Evolutionary conservation across 208 protist genomes (phyloP).

Genomic region (Trichomonas tenax): DNA sequence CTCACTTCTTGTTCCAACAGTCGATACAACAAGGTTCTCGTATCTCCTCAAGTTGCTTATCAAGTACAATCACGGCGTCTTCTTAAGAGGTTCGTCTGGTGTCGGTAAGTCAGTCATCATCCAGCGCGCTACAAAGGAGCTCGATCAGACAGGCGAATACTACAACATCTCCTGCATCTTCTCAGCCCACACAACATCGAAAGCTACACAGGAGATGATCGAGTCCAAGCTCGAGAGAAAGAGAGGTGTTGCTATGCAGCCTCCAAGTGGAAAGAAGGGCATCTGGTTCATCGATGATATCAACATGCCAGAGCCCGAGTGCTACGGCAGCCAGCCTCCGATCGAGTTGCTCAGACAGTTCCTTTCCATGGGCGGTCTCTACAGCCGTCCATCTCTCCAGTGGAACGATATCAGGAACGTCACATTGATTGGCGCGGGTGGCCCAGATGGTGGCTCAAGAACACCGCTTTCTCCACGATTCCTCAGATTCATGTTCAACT

Average conservation of each 20-base stretch:
- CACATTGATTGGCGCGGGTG: slow-evolving; percentile 39
- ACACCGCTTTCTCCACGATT: slow-evolving; percentile 39
- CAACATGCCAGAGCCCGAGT: slow-evolving; percentile 77
- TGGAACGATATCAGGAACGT: slow-evolving; percentile 50
- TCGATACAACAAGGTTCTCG: slow-evolving; percentile 84
- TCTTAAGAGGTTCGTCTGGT: slow-evolving; percentile 81
- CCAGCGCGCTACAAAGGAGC: slow-evolving; percentile 6
- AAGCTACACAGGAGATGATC: slow-evolving; percentile 79
- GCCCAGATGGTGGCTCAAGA: slow-evolving; percentile 44
- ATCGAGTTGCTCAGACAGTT: slow-evolving; percentile 76
- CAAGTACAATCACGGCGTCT: slow-evolving; percentile 61
- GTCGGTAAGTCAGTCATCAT: slow-evolving; percentile 77
- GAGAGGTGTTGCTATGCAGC: slow-evolving; percentile 55
- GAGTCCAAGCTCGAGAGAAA: slow-evolving; percentile 84
- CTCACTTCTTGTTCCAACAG: slow-evolving; percentile 86
- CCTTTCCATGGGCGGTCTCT: slow-evolving; percentile 68
- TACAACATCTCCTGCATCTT: slow-evolving; percentile 59
- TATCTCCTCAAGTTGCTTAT: slow-evolving; percentile 73
- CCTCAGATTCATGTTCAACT: slow-evolving; percentile 36
- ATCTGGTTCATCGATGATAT: slow-evolving; percentile 79
- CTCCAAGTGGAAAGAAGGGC: slow-evolving; percentile 70
- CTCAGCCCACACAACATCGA: slow-evolving; percentile 73
- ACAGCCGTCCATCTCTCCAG: slow-evolving; percentile 61
- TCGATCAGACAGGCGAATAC: slow-evolving; percentile 2
- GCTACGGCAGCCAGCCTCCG: slow-evolving; percentile 74